Conservation (phyloP, 768 basidiomycete genomes). For the Phaeotremella skinneri region DNA sequence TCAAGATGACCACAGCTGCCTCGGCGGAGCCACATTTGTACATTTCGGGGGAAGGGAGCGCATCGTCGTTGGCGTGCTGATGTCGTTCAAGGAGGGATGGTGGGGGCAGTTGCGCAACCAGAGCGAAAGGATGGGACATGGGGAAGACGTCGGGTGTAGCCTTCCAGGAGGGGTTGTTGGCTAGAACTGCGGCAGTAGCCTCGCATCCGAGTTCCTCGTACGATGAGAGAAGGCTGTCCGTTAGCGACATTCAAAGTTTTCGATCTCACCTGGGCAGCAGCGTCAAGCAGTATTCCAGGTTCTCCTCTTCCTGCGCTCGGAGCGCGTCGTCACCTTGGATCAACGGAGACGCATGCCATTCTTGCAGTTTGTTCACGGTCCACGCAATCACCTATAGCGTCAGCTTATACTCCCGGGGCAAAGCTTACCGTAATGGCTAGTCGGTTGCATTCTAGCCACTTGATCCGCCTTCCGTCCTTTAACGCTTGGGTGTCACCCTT, state of each 20-base stretch:
- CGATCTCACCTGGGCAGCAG: slow-evolving; percentile 71
- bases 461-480: slow-evolving; percentile 71
- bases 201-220: slow-evolving; percentile 77
- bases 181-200: slow-evolving; percentile 65
- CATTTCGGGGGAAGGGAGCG: slow-evolving; percentile 46
- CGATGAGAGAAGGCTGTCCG: slow-evolving; percentile 71
- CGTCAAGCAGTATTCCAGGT: slow-evolving; percentile 78
- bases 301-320: slow-evolving; percentile 80
- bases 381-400: slow-evolving; percentile 40
- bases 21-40: slow-evolving; percentile 81
- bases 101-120: slow-evolving; percentile 61
- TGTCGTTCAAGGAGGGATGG: slow-evolving; percentile 52
- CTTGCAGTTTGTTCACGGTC: slow-evolving; percentile 85
- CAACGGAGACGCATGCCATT: slow-evolving; percentile 67
- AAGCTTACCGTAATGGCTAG: slow-evolving; percentile 77
- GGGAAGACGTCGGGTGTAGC: slow-evolving; percentile 79
- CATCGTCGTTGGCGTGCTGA: slow-evolving; percentile 54
- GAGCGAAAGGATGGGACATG: slow-evolving; percentile 86
- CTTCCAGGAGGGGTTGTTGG: slow-evolving; percentile 61
- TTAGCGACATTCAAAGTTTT: slow-evolving; percentile 15
- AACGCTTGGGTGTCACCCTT: slow-evolving; percentile 65
- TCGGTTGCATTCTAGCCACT: slow-evolving; percentile 87
- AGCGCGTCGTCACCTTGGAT: slow-evolving; percentile 63
- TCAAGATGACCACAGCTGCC: slow-evolving; percentile 76
- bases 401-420: slow-evolving; percentile 55